phyloP scores from a whole-genome alignment of 2,329 filamentous ascomycete species.

The Colletotrichum tofieldiae region DNA sequence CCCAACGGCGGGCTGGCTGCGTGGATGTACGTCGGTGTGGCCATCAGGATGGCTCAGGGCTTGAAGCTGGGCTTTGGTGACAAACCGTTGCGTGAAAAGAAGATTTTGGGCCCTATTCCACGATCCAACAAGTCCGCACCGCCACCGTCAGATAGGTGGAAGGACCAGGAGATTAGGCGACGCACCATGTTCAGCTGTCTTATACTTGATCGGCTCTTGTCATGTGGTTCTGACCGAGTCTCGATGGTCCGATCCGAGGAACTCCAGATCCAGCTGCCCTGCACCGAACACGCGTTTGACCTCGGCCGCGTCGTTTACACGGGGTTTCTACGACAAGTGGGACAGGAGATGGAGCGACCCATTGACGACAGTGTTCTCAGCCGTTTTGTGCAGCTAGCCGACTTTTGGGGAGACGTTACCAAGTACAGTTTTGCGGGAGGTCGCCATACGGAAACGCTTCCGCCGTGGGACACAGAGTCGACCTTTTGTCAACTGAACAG shows the following conservation, averaged over 20 bases:
- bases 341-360: conserved; percentile 41
- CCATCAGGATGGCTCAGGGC: conserved; percentile 75
- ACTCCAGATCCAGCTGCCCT: conserved; percentile 77
- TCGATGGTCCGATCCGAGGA: conserved; percentile 73
- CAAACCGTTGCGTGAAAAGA: conserved; percentile 48
- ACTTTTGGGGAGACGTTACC: conserved; percentile 73
- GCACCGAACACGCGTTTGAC: conserved; percentile 76
- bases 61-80: conserved; percentile 74
- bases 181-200: conserved; percentile 84
- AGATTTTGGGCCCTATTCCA: conserved; percentile 2
- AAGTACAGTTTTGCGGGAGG: conserved; percentile 68
- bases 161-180: conserved; percentile 71
- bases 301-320: conserved; percentile 72
- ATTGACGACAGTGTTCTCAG: conserved; percentile 65
- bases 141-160: conserved; percentile 48
- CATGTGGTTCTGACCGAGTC: conserved; percentile 74
- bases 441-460: conserved; percentile 62
- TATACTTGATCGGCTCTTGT: conserved; percentile 79
- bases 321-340: conserved; percentile 59
- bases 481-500: conserved; percentile 68
- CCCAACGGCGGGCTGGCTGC: conserved; percentile 71
- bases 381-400: conserved; percentile 71
- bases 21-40: conserved; percentile 77
- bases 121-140: conserved; percentile 41
- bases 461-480: conserved; percentile 73